Evolutionary conservation across 108 stramenopile genomes (phyloP).

Genomic region (Bacterosira constricta): DNA sequence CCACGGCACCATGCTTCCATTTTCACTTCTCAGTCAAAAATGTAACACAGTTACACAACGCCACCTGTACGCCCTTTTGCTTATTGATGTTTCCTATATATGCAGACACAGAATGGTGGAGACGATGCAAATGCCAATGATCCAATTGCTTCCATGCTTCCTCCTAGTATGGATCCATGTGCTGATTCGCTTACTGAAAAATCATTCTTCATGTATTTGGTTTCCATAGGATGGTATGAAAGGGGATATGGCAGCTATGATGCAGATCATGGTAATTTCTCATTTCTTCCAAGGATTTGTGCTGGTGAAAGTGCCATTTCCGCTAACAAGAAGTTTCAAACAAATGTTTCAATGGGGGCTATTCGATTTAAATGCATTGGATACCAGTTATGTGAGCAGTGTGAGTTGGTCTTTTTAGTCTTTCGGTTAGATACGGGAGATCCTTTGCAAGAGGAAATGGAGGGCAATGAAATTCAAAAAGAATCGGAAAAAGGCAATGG

Average conservation of each 20-base stretch:
- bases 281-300: conserved; percentile 94
- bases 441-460: conserved; percentile 65
- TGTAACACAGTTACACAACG: conserved; percentile 7
- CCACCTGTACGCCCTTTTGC: too few relatives aligned
- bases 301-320: conserved; percentile 93
- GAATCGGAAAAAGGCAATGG: conserved; percentile 48
- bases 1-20: too few relatives aligned
- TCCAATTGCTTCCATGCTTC: conserved; percentile 25
- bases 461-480: conserved; percentile 52
- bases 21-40: too few relatives aligned
- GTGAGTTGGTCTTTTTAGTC: conserved; percentile 95
- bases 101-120: conserved; percentile 1
- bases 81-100: too few relatives aligned
- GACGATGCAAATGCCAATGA: not conserved
- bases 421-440: conserved; percentile 89
- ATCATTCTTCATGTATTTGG: conserved; percentile 14
- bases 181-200: conserved; percentile 6
- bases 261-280: conserved; percentile 96
- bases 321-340: conserved; percentile 93
- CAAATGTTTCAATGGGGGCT: conserved; percentile 96
- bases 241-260: conserved; percentile 93
- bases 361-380: conserved; percentile 80
- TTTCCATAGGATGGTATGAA: conserved; percentile 60
- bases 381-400: conserved; percentile 89
- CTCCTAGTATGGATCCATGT: conserved; percentile 57